Evolutionary conservation across 2,329 filamentous ascomycete species (phyloP), one percentile per base, ranked within the genome.

Genomic region (Sporothrix variecibatus): DNA sequence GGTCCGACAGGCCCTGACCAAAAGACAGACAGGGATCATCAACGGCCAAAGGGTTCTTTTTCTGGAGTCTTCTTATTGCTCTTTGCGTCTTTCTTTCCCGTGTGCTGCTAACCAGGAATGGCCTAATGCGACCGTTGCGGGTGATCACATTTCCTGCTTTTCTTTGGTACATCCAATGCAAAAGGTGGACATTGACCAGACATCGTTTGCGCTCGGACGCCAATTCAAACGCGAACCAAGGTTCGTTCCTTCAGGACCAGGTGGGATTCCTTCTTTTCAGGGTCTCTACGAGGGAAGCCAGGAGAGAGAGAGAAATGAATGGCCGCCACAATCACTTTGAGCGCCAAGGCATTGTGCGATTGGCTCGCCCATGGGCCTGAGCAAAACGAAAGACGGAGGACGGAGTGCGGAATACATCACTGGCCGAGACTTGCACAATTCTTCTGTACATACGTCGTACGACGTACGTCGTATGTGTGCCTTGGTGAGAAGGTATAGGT

Each of bases 151-250:
- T 51, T 53, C 51, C 26, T 49, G 34, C 53, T 53, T 53, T 72
- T 20, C 31, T 67, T 53, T 72, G 60, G 58, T 56, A 46, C 46
- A 62, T 40, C 71, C 60, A 71, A 71, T 71, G 69, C 69, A 51
- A 72, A 62, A 31, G 26, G 40, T 64, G 58, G 43, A n/a, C 28
- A 49, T 38, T 15, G 15, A 51, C 38, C 40, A 64, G 38, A 49
- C 56, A 65, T 23, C 20, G 26, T 67, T 46, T 64, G 70, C 70
- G 70, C 70, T 64, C 70, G 70, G 70, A 72, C 70, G 31, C 43
- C 58, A 49, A 64, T 49, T 72, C 70, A 71, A 64, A 64, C 70
- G 15, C 40, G 70, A 72, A 72, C 70, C 70, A 65, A 65, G 70
- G 70, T 72, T 71, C 38, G 20, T 28, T 5, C 12, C 26, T 15